A percentile compares a stretch with the other conserved stretches of the same genome.
Conservation (phyloP, 148 eudicot species). For the Tetragonia tetragonoides region DNA sequence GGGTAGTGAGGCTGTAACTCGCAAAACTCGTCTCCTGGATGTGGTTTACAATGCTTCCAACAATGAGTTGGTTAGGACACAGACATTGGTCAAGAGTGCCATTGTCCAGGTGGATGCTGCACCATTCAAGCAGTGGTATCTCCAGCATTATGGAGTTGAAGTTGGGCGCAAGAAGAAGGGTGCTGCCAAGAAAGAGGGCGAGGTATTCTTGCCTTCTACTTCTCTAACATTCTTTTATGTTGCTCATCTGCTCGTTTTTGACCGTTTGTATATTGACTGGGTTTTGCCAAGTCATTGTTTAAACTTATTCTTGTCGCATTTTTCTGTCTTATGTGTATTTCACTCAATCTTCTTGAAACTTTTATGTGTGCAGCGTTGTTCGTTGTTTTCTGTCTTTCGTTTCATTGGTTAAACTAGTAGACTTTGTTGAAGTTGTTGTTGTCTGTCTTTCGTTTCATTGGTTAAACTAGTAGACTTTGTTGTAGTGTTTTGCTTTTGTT, state of each 20-base stretch:
- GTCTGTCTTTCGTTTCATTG: no score
- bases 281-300: neutral
- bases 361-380: no score
- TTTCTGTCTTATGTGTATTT: no score
- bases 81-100: conserved; percentile 82
- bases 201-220: conserved; percentile 35
- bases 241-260: neutral
- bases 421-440: no score
- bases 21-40: conserved; percentile 75
- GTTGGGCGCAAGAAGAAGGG: conserved; percentile 79
- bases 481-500: no score
- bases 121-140: conserved; percentile 82
- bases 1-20: conserved; percentile 78
- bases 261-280: neutral
- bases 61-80: conserved; percentile 89
- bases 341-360: no score
- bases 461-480: no score
- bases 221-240: neutral
- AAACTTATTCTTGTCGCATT: no score
- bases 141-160: conserved; percentile 80
- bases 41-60: conserved; percentile 86
- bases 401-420: no score
- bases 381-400: no score
- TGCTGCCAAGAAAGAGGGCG: conserved; percentile 60
- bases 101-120: conserved; percentile 91